Evolutionary conservation across 768 basidiomycete species (phyloP).

Genomic region (Daedaleopsis sinensis): DNA sequence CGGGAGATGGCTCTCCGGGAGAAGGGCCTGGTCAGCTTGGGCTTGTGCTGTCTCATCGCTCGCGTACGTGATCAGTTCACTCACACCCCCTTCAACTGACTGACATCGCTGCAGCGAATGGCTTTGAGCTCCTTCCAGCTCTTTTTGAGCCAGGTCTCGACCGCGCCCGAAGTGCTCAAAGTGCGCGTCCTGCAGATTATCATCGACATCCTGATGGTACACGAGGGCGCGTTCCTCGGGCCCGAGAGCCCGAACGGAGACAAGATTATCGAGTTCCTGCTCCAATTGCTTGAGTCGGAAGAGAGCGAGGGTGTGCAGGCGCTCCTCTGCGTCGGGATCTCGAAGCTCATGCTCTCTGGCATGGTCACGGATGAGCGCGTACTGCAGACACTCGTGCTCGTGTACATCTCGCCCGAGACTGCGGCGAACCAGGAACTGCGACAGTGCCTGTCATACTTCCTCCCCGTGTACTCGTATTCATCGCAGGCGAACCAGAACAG

Average conservation of each 20-base stretch:
- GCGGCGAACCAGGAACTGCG: slow-evolving; percentile 79
- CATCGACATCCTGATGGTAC: slow-evolving; percentile 87
- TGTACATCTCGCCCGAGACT: slow-evolving; percentile 83
- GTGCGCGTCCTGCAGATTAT: slow-evolving; percentile 74
- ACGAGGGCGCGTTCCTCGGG: slow-evolving; percentile 68
- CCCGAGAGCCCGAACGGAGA: slow-evolving; percentile 42
- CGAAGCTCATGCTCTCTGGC: slow-evolving; percentile 84
- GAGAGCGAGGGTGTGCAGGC: slow-evolving; percentile 71
- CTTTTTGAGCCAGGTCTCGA: slow-evolving; percentile 75
- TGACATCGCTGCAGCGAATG: slow-evolving; percentile 49
- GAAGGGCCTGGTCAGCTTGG: slow-evolving; percentile 78
- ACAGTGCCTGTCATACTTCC: slow-evolving; percentile 86
- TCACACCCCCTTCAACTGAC: not conserved
- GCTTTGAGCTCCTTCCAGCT: slow-evolving; percentile 72
- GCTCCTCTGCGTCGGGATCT: slow-evolving; percentile 72
- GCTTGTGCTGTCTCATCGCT: slow-evolving; percentile 86
- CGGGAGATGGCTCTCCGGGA: slow-evolving; percentile 84
- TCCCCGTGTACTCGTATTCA: slow-evolving; percentile 87
- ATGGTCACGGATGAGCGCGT: slow-evolving; percentile 76
- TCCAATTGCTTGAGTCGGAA: slow-evolving; percentile 53
- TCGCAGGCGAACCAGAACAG: slow-evolving; percentile 68
- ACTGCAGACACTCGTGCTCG: slow-evolving; percentile 50
- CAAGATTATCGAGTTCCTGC: slow-evolving; percentile 68
- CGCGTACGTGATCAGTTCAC: slow-evolving; percentile 43
- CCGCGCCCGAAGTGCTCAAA: slow-evolving; percentile 65